Conservation (phyloP, 176 grass and related monocot genomes). For the Phyllostachys edulis region DNA sequence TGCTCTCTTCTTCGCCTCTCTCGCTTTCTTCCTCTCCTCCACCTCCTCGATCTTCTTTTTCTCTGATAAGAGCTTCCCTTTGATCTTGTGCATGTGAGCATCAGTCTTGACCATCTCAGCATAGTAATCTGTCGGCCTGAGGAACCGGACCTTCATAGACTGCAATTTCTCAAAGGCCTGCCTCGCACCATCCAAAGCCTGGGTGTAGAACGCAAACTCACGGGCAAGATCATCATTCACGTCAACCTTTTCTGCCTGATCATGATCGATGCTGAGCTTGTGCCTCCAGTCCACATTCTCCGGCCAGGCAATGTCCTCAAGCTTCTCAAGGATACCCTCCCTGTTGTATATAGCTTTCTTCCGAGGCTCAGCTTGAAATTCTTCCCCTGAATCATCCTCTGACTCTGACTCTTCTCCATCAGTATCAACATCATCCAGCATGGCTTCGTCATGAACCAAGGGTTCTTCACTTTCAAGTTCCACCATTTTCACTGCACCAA, state of each 20-base stretch:
- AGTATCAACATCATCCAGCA: constrained; percentile 35
- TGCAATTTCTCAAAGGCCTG: constrained; percentile 64
- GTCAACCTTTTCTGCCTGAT: constrained; percentile 59
- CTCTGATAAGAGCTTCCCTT: constrained; percentile 68
- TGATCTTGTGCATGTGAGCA: constrained; percentile 89
- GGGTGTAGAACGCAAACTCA: constrained; percentile 85
- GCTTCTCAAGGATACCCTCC: constrained; percentile 70
- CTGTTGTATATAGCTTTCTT: constrained; percentile 79
- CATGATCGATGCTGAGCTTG: constrained; percentile 70
- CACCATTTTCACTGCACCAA: constrained; percentile 38
- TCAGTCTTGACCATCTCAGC: constrained; percentile 98
- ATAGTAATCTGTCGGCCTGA: constrained; percentile 81
- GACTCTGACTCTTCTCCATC: constrained; percentile 39
- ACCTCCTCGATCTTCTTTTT: constrained; percentile 94
- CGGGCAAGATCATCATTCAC: constrained; percentile 89
- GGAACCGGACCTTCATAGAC: constrained; percentile 65
- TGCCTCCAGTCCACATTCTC: constrained; percentile 82
- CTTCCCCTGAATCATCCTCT: constrained; percentile 59
- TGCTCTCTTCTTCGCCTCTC: constrained; percentile 67
- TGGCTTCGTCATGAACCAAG: constrained; percentile 25
- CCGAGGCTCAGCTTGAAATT: constrained; percentile 44
- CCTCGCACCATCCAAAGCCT: constrained; percentile 74
- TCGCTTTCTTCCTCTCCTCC: constrained; percentile 85
- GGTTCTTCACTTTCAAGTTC: constrained; percentile 9
- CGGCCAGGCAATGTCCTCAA: constrained; percentile 78